phyloP scores from a whole-genome alignment of 1,284 basidiomycete species.

The Puccinia hordei region DNA sequence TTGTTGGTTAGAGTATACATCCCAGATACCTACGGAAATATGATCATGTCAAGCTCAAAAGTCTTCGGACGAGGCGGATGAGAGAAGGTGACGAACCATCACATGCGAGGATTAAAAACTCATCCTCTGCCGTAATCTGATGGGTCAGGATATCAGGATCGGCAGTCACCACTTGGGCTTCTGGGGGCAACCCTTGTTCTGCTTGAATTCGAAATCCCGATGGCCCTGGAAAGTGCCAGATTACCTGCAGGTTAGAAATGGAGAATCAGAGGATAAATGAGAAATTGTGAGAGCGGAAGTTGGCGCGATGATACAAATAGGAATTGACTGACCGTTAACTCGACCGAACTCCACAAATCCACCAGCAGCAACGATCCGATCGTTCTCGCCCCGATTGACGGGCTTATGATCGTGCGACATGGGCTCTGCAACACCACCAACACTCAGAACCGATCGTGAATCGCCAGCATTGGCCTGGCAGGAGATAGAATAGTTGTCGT shows the following conservation, averaged over 20 bases:
- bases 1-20: conserved; percentile 90
- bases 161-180: conserved; percentile 92
- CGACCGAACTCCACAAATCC: conserved; percentile 96
- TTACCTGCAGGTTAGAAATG: conserved; percentile 68
- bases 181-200: conserved; percentile 79
- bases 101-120: conserved; percentile 93
- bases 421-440: conserved; percentile 81
- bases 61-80: neutral
- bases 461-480: conserved; percentile 93
- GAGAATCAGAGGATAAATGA: neutral
- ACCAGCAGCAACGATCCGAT: conserved; percentile 86
- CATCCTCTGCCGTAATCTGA: conserved; percentile 81
- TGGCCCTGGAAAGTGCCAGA: conserved; percentile 87
- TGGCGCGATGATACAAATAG: neutral
- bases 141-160: conserved; percentile 88
- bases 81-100: conserved; percentile 69
- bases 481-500: conserved; percentile 22
- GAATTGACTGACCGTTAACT: conserved; percentile 76
- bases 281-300: conserved; percentile 9
- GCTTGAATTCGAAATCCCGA: conserved; percentile 99
- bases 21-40: conserved; percentile 82
- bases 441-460: conserved; percentile 85
- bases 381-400: conserved; percentile 77
- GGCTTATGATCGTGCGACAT: conserved; percentile 97
- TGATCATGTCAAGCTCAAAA: neutral